These are phyloP conservation scores for Hirschioporus abietinus DNA, from an alignment of 768 basidiomycete genomes.

Conservation along the genomic window DNA sequence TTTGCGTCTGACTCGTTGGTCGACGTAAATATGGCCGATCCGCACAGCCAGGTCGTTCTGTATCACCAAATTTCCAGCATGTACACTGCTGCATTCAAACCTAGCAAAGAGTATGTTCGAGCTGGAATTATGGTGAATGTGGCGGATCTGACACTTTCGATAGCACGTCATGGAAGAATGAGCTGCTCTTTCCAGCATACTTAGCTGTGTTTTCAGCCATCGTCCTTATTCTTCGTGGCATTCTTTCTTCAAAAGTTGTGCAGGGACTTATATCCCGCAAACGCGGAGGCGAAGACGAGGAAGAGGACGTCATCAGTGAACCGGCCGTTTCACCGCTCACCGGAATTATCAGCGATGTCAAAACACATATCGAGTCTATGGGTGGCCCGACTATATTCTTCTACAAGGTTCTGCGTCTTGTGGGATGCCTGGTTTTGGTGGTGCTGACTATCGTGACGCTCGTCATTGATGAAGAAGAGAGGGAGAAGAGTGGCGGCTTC, in stretches of 20 bases:
- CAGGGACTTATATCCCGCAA: conserved; percentile 11
- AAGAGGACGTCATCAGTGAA: conserved; percentile 14
- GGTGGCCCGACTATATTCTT: conserved; percentile 44
- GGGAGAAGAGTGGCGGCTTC: conserved; percentile 9
- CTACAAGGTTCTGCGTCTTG: conserved; percentile 40
- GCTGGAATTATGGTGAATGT: neutral
- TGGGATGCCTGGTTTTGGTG: conserved; percentile 43
- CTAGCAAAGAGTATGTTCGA: neutral
- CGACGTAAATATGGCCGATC: neutral
- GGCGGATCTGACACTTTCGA: neutral
- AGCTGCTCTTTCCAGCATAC: conserved; percentile 32
- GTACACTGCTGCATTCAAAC: neutral
- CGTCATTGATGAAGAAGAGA: conserved; percentile 26
- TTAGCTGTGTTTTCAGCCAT: conserved; percentile 29
- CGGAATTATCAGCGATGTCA: conserved; percentile 29
- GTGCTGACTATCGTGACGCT: conserved; percentile 43
- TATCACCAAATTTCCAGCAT: neutral
- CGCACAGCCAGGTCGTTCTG: neutral
- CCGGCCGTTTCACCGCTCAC: conserved; percentile 17
- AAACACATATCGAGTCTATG: conserved; percentile 34
- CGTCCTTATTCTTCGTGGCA: conserved; percentile 28
- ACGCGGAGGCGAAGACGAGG: conserved; percentile 9
- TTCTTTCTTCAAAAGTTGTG: conserved; percentile 15
- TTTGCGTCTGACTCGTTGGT: neutral
- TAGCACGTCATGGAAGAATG: neutral